A percentile compares a stretch with the other conserved stretches of the same genome.
phyloP scores from a whole-genome alignment of 192 early-diverging fungal genomes.

The Backusella sp. region DNA sequence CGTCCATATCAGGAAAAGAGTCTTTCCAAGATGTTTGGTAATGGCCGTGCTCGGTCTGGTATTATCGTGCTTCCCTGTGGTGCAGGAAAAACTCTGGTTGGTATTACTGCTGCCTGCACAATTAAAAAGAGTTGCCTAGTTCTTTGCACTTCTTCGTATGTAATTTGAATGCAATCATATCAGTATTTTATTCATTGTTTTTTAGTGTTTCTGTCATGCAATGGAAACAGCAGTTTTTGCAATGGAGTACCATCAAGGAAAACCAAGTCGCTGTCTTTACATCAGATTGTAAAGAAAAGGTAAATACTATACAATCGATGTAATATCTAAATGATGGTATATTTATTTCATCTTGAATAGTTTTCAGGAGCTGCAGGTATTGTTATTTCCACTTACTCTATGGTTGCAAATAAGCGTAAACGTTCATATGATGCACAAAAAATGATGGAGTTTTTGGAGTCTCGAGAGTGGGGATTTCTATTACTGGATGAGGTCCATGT shows the following conservation, averaged over 20 bases:
- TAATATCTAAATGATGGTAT: too few species aligned
- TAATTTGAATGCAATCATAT: not conserved
- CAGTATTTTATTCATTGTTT: slow-evolving; percentile 3
- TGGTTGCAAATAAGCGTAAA: slow-evolving; percentile 93
- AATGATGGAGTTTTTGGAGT: slow-evolving; percentile 93
- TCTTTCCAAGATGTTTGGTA: slow-evolving; percentile 97
- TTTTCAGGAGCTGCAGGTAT: slow-evolving; percentile 89
- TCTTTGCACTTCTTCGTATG: slow-evolving; percentile 81
- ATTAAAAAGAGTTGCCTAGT: slow-evolving; percentile 94
- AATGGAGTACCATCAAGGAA: slow-evolving; percentile 92
- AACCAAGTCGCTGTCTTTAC: slow-evolving; percentile 95
- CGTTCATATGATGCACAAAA: slow-evolving; percentile 91
- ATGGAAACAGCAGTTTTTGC: slow-evolving; percentile 97
- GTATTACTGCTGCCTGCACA: slow-evolving; percentile 96
- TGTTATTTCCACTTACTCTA: slow-evolving; percentile 95
- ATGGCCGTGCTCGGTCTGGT: slow-evolving; percentile 79
- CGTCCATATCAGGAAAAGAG: slow-evolving; percentile 90
- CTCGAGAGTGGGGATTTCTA: slow-evolving; percentile 96
- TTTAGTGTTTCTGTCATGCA: slow-evolving; percentile 91
- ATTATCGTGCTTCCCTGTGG: slow-evolving; percentile 99
- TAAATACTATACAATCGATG: not conserved
- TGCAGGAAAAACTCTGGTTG: slow-evolving; percentile 96
- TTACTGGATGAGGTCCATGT: slow-evolving; percentile 99
- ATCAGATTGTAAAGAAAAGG: slow-evolving; percentile 83
- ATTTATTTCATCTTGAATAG: slow-evolving; percentile 21